Conservation (phyloP, 768 basidiomycete genomes). For the Macrolepiota fuliginosa region DNA sequence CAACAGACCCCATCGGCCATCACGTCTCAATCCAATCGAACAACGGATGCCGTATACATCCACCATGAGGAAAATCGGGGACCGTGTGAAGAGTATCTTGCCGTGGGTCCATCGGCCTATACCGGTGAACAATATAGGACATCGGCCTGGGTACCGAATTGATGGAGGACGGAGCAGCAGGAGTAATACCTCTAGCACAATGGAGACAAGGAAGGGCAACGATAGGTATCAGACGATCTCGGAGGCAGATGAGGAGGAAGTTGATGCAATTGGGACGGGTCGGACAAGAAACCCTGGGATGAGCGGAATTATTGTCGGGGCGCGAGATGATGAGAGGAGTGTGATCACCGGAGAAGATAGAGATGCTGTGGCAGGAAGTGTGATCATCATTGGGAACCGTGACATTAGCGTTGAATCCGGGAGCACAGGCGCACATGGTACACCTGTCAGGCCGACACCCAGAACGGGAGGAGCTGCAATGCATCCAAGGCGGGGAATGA, state of each 20-base stretch:
- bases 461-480: neutral
- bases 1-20: neutral
- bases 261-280: neutral
- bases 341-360: conserved; percentile 14
- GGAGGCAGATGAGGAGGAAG: conserved; percentile 12
- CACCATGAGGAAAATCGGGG: neutral
- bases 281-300: neutral
- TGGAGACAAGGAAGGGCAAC: conserved; percentile 1
- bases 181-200: conserved; percentile 2
- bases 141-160: neutral
- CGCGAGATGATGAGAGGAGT: neutral
- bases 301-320: neutral
- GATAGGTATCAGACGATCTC: neutral
- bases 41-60: neutral
- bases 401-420: conserved; percentile 14
- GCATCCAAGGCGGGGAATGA: neutral
- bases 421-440: conserved; percentile 11
- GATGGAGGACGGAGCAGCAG: conserved; percentile 1
- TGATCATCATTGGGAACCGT: conserved; percentile 14
- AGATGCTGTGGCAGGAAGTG: conserved; percentile 10
- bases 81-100: conserved; percentile 6
- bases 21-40: neutral
- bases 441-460: neutral
- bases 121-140: neutral
- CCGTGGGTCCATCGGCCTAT: conserved; percentile 5